Evolutionary conservation across 1,284 basidiomycete species (phyloP).

Genomic region (Cryptococcus jaspeensis): DNA sequence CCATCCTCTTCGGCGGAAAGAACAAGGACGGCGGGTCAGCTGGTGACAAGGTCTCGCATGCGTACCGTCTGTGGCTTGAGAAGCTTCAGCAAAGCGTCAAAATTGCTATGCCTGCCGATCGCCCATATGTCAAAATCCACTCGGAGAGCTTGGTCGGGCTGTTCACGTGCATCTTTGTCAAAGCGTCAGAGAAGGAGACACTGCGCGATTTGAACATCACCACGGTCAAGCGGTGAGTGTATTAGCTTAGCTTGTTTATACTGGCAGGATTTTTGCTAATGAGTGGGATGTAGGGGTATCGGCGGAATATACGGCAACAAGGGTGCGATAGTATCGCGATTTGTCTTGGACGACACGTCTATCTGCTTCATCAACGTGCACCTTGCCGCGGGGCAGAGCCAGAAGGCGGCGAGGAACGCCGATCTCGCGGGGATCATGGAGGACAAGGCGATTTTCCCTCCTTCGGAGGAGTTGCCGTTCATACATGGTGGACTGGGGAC

Average conservation of each 20-base stretch:
- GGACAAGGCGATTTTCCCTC: conserved; percentile 68
- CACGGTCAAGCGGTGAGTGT: conserved; percentile 67
- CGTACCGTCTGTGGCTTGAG: conserved; percentile 86
- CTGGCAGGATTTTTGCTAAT: background rate
- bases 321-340: conserved; percentile 87
- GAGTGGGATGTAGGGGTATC: conserved; percentile 63
- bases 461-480: conserved; percentile 63
- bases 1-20: conserved; percentile 70
- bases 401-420: conserved; percentile 76
- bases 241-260: background rate
- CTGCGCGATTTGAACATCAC: conserved; percentile 72
- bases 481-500: conserved; percentile 89
- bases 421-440: conserved; percentile 84
- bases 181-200: conserved; percentile 46
- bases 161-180: conserved; percentile 82
- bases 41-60: conserved; percentile 68
- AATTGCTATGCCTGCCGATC: conserved; percentile 64
- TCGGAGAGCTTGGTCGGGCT: conserved; percentile 89
- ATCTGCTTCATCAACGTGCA: conserved; percentile 95
- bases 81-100: conserved; percentile 70
- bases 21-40: conserved; percentile 56
- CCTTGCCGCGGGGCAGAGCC: conserved; percentile 87
- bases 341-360: conserved; percentile 86
- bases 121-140: conserved; percentile 73
- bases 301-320: conserved; percentile 94